Base-by-base conservation (phyloP, 305 asterid genomes). In the Ruellia speciosa region DNA sequence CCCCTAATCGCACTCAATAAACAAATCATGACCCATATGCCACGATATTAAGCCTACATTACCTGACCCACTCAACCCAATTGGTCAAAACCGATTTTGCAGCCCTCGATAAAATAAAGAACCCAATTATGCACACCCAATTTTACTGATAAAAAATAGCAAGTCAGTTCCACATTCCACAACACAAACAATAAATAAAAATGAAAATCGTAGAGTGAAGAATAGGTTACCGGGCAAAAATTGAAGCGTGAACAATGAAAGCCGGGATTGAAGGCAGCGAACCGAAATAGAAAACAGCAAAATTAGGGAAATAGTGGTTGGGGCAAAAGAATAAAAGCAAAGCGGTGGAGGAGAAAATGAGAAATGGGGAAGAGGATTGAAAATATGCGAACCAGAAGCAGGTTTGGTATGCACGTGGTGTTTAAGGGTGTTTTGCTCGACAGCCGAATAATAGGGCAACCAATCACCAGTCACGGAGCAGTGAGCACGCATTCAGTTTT, bases 331-430 rank as follows among this genome's bases (percentile, higher is more conserved):
- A 4, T 34, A 55, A 16, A 56, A 16, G 18, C 9, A 43, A 66
- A 39, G 60, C 40, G 51, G 66, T 70, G 64, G 64, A 6, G 64
- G 59, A 50, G 72, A 15, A 24, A 24, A 1, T 4, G 31, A 2
- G 3, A 24, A 24, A 11, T 49, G 54, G 14, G 24, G 18, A 63
- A 63, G 68, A 70, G 69, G 94, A 81, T 77, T 76, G 75, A 64
- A 66, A 65, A 59, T 72, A 86, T 70, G 77, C 80, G 87, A 60
- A 77, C 88, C 81, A 67, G 71, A n/a, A n/a, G n/a, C n/a, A n/a
- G n/a, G n/a, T n/a, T n/a, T n/a, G 66, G 64, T 76, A 66, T 64
- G 59, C 76, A 54, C 64, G 52, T 62, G 66, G 62, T 58, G n/a
- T n/a, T n/a, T n/a, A n/a, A n/a, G n/a, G n/a, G n/a, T 9, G 33